phyloP scores from a whole-genome alignment of 139 green algal genomes.

The Chlamydomonas sphaeroides region DNA sequence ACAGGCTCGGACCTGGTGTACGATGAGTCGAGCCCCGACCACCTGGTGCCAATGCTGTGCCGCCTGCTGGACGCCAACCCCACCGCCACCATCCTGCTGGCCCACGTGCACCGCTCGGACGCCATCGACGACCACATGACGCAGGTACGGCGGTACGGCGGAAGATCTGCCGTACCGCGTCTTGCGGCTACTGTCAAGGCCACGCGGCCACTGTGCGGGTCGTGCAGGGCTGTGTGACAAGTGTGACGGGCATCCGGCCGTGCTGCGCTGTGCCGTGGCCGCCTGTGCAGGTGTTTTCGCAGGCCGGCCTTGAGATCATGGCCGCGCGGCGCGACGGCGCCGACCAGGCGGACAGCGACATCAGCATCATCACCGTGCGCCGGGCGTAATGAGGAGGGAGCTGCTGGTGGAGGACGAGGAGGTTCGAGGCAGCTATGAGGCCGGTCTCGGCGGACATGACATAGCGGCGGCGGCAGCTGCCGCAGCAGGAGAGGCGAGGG shows the following conservation, averaged over 20 bases:
- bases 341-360: neutral
- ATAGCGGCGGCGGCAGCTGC: too few relatives aligned
- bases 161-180: too few relatives aligned
- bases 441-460: too few relatives aligned
- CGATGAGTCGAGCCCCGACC: neutral
- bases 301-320: constrained; percentile 1
- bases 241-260: too few relatives aligned
- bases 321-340: neutral
- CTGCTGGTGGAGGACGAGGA: too few relatives aligned
- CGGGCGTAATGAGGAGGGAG: too few relatives aligned
- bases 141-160: too few relatives aligned
- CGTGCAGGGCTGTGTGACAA: too few relatives aligned
- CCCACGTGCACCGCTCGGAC: constrained; percentile 18
- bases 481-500: too few relatives aligned
- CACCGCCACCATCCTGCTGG: neutral
- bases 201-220: too few relatives aligned
- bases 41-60: constrained; percentile 14
- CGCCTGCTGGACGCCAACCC: constrained; percentile 30
- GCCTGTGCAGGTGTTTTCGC: neutral
- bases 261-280: neutral
- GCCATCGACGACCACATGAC: constrained; percentile 29
- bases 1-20: constrained; percentile 38
- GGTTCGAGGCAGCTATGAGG: too few relatives aligned
- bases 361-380: constrained; percentile 26
- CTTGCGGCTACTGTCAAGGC: too few relatives aligned